Percentiles rank a stretch among this genome's conserved stretches.
These are phyloP conservation scores for Blumeria hordei DNA, from an alignment of 2,329 filamentous ascomycete genomes.

Conservation along the genomic window DNA sequence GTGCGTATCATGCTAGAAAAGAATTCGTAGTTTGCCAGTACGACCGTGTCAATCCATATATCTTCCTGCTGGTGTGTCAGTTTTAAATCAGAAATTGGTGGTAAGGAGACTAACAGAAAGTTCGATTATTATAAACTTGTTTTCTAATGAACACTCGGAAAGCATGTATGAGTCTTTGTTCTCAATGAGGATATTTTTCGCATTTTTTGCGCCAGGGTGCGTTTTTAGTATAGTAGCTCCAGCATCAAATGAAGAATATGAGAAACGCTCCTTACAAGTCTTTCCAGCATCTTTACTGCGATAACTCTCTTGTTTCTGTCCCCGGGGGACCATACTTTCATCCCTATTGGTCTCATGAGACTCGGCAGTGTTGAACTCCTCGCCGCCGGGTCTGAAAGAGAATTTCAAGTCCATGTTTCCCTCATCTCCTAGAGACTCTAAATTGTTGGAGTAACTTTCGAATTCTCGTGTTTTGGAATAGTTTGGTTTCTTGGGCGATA, in stretches of 20 bases:
- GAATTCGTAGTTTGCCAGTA: constrained; percentile 97
- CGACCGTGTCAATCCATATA: constrained; percentile 73
- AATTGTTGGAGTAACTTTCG: constrained; percentile 36
- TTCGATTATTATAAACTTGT: constrained; percentile 89
- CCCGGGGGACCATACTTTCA: constrained; percentile 5
- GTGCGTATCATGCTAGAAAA: constrained; percentile 91
- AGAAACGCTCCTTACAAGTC: constrained; percentile 94
- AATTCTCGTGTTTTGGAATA: constrained; percentile 25
- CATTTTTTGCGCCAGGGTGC: constrained; percentile 63
- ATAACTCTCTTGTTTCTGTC: constrained; percentile 15
- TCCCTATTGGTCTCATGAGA: constrained; percentile 11
- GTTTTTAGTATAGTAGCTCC: constrained; percentile 84
- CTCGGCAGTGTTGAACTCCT: constrained; percentile 12
- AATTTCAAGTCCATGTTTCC: constrained; percentile 62
- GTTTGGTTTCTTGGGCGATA: constrained; percentile 23
- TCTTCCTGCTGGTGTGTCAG: constrained; percentile 18
- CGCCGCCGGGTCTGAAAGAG: constrained; percentile 2
- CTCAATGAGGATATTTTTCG: constrained; percentile 73
- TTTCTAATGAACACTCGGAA: constrained; percentile 61
- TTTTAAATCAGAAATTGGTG: neutral
- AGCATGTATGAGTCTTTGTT: constrained; percentile 99
- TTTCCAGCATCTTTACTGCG: constrained; percentile 84
- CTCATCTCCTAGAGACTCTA: constrained; percentile 68
- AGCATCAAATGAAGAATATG: constrained; percentile 92
- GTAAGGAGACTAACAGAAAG: constrained; percentile 42